Evolutionary conservation across 2,329 filamentous ascomycete genomes (phyloP), one percentile per base, ranked within the genome.

Genomic region (Byssoonygena ceratinophila): DNA sequence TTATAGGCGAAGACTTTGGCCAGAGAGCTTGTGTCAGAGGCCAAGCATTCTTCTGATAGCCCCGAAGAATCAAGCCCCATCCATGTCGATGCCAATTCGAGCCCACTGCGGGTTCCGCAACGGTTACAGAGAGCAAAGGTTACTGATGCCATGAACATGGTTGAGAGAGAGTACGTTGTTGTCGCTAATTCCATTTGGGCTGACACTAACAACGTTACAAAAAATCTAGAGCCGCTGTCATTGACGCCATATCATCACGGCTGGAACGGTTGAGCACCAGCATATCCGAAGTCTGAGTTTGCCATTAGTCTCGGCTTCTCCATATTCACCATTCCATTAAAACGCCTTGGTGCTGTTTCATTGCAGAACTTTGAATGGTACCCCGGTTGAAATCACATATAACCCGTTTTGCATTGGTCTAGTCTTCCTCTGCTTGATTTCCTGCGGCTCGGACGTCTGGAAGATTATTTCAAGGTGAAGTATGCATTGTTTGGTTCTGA

Each of bases 141-240:
- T 45, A 64, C 65, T 1, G 71, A 76, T 60, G 73, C 73, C 4
- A 74, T 74, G 71, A 66, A 63, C 37, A 71, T 76, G 71, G 70
- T 76, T 44, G 73, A 75, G 54, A 64, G 73, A 66, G 73, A 76
- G 70, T 71, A 53, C 56, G 69, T 64, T 50, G 8, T 8, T 12
- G 16, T 41, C 6, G 4, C 1, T n/a, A 40, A 20, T 43, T 14
- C 2, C n/a, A 18, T 22, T 27, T 22, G 29, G 23, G 39, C 25
- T 16, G 51, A 59, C 52, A 63, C 51, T 54, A 50, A 55, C 12
- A 12, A 23, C n/a, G n/a, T 6, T 1, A 6, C 18, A 6, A 18
- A 18, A 40, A 31, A 46, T 29, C 8, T 50, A 71, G 69, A 51
- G 70, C 69, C 54, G 68, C 68, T 40, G 68, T 71, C 34, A 71